Evolutionary conservation across 1,139 yeast species (phyloP).

Genomic region (Debaryomyces psychrophilus): DNA sequence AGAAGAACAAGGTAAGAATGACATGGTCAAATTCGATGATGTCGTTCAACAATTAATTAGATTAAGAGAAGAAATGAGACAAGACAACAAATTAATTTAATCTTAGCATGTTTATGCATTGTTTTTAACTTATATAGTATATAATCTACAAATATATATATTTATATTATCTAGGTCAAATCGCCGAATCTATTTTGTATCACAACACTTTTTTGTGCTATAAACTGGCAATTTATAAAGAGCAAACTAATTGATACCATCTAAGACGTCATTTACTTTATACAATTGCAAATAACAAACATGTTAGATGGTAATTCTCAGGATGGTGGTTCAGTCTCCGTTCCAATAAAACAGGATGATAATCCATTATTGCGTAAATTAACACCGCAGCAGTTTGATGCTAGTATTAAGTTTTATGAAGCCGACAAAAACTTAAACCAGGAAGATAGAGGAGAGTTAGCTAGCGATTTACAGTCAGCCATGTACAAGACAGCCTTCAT

Average conservation of each 20-base stretch:
- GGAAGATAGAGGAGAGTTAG: conserved; percentile 35
- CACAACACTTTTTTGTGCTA: neutral
- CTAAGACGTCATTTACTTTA: neutral
- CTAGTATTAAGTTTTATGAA: conserved; percentile 44
- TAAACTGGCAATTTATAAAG: neutral
- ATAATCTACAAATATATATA: neutral
- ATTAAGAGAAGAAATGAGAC: conserved; percentile 70
- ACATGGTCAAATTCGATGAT: conserved; percentile 67
- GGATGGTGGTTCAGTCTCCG: conserved; percentile 7
- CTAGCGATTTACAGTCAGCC: conserved; percentile 33
- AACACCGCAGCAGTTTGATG: conserved; percentile 40
- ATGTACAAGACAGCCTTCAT: conserved; percentile 30
- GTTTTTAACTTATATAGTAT: conserved; percentile 1
- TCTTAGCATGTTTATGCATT: conserved; percentile 1
- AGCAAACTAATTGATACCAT: neutral
- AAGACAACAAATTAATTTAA: conserved; percentile 58
- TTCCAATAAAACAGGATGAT: conserved; percentile 14
- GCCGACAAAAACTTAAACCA: conserved; percentile 40
- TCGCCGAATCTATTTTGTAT: neutral
- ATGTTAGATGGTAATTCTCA: conserved; percentile 7
- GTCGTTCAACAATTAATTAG: conserved; percentile 68
- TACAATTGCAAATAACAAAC: neutral
- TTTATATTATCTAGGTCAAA: neutral
- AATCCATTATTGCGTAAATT: conserved; percentile 35
- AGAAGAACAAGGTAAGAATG: conserved; percentile 86